A percentile compares a stretch with the other conserved stretches of the same genome.
These are phyloP conservation scores for Potentilla sterilis DNA, from an alignment of 306 rosid species.

Conservation along the genomic window DNA sequence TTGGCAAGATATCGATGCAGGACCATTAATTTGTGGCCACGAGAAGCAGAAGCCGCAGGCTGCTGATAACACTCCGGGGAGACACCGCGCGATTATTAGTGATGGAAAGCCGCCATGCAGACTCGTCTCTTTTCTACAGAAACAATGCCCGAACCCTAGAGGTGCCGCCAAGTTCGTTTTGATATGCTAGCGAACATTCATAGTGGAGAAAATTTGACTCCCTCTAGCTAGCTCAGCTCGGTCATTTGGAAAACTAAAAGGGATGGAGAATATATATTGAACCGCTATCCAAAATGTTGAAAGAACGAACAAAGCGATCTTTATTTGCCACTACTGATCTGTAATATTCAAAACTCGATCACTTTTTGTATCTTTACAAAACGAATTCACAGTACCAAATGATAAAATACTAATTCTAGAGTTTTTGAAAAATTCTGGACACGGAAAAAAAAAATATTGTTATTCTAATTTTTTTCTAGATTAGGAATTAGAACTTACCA, in stretches of 20 bases:
- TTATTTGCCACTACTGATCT: constrained; percentile 10
- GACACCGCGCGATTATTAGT: no score
- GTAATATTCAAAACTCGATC: constrained; percentile 5
- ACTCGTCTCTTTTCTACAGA: background rate
- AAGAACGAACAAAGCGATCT: background rate
- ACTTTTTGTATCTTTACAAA: background rate
- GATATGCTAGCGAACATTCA: background rate
- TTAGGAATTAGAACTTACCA: background rate
- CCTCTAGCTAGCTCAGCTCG: background rate
- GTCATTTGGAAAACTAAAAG: constrained; percentile 1
- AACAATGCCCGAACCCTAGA: background rate
- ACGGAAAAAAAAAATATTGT: background rate
- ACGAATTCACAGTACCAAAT: constrained; percentile 5
- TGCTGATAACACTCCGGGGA: no score
- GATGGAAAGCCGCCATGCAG: background rate
- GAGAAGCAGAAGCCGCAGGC: no score
- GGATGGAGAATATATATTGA: constrained; percentile 1
- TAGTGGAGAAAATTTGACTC: background rate
- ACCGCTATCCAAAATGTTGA: constrained; percentile 21
- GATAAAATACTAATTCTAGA: background rate
- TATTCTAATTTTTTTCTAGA: background rate
- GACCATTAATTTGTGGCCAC: no score
- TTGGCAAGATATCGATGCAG: no score
- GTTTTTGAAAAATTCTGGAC: background rate
- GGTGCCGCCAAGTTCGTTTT: background rate